phyloP scores from a whole-genome alignment of 768 basidiomycete species.

The Ephemerocybe angulata region DNA sequence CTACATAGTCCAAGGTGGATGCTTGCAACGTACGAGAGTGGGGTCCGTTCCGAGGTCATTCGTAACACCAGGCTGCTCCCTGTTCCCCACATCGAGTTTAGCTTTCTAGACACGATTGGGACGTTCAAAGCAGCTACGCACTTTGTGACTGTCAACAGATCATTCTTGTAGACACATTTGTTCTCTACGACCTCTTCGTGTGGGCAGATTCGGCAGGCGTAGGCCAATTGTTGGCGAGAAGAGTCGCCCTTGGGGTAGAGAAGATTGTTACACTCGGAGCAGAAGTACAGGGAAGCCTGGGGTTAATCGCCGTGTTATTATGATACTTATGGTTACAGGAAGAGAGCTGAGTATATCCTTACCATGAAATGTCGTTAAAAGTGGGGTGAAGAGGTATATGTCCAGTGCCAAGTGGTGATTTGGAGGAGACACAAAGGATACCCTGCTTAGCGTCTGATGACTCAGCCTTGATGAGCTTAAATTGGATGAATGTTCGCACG shows the following conservation, averaged over 20 bases:
- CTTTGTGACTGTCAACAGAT: conserved; percentile 92
- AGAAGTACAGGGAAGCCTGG: conserved; percentile 85
- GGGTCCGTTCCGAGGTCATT: conserved; percentile 85
- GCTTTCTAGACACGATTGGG: conserved; percentile 22
- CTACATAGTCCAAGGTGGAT: background rate
- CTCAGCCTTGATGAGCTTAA: too few species aligned
- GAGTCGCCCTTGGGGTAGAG: conserved; percentile 92
- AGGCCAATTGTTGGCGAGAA: conserved; percentile 79
- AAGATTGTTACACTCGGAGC: conserved; percentile 92
- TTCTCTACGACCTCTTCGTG: conserved; percentile 85
- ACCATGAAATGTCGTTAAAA: background rate
- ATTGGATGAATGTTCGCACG: too few species aligned
- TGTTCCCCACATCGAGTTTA: conserved; percentile 25
- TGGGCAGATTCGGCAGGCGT: conserved; percentile 86
- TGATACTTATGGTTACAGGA: background rate
- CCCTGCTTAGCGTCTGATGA: too few species aligned
- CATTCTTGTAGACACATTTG: conserved; percentile 90
- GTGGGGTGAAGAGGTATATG: background rate
- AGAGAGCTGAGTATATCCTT: too few species aligned
- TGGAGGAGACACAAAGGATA: too few species aligned
- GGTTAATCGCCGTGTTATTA: background rate
- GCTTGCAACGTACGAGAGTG: conserved; percentile 76
- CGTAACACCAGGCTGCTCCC: conserved; percentile 92
- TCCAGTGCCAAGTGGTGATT: too few species aligned
- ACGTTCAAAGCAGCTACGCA: too few species aligned